Percentiles rank a stretch among this genome's conserved stretches.
phyloP scores from a whole-genome alignment of 164 flowering plant species.

The Vitis cinerea region DNA sequence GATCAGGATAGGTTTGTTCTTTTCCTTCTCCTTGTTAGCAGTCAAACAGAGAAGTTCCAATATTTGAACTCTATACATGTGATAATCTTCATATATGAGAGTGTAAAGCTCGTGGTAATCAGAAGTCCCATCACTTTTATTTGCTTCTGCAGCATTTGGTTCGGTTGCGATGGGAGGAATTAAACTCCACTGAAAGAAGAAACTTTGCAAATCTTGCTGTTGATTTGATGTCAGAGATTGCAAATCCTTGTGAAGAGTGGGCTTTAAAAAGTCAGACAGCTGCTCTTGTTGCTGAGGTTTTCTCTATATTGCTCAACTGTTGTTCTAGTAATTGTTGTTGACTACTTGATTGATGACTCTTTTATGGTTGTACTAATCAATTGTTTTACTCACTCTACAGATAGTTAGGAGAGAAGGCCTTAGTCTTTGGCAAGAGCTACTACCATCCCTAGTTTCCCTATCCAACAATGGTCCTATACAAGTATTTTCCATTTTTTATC shows the following conservation, averaged over 20 bases:
- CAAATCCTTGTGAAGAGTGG: constrained; percentile 85
- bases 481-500: constrained; percentile 31
- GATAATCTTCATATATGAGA: too few relatives aligned
- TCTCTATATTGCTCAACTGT: constrained; percentile 1
- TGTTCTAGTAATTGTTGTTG: constrained; percentile 1
- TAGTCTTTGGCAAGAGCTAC: constrained; percentile 69
- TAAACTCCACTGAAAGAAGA: constrained; percentile 55
- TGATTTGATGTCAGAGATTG: constrained; percentile 73
- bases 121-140: constrained; percentile 1
- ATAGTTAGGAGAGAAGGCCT: constrained; percentile 90
- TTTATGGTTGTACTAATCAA: constrained; percentile 2
- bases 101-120: too few relatives aligned
- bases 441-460: constrained; percentile 69
- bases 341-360: not conserved
- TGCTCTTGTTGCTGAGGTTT: constrained; percentile 97
- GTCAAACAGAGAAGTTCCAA: too few relatives aligned
- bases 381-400: constrained; percentile 34
- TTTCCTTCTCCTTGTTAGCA: too few relatives aligned
- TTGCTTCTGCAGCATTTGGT: constrained; percentile 74
- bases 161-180: constrained; percentile 89
- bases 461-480: constrained; percentile 75
- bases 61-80: too few relatives aligned
- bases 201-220: constrained; percentile 72
- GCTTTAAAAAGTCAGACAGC: constrained; percentile 96
- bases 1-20: too few relatives aligned